phyloP scores from a whole-genome alignment of 2,329 filamentous ascomycete genomes.

The Hymenoscyphus infarciens region DNA sequence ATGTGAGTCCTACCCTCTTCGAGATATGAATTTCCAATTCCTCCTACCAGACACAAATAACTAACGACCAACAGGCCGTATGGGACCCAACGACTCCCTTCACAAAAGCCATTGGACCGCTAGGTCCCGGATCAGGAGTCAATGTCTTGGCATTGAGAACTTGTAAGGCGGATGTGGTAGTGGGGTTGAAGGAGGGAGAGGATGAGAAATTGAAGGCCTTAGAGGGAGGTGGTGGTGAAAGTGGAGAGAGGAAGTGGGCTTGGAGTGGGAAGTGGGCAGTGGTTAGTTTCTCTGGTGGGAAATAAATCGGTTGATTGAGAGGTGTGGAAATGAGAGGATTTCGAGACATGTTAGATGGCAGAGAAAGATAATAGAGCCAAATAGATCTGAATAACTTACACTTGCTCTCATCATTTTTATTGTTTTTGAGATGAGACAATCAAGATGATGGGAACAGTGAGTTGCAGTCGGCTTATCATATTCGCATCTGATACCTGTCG shows the following conservation, averaged over 20 bases:
- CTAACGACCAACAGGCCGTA: too few relatives aligned
- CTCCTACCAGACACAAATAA: too few relatives aligned
- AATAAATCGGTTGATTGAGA: conserved; percentile 35
- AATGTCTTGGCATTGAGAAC: conserved; percentile 85
- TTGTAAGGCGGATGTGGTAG: conserved; percentile 94
- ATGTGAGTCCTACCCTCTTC: too few relatives aligned
- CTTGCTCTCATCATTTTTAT: too few relatives aligned
- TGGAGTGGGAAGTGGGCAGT: conserved; percentile 97
- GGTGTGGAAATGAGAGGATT: not conserved
- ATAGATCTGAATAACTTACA: not conserved
- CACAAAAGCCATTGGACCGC: conserved; percentile 74
- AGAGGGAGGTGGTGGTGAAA: conserved; percentile 67
- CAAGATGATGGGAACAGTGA: too few relatives aligned
- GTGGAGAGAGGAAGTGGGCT: conserved; percentile 72
- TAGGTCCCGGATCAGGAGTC: conserved; percentile 77
- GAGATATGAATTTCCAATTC: too few relatives aligned
- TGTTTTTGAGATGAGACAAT: too few relatives aligned
- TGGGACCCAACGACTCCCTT: conserved; percentile 92
- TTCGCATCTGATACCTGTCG: too few relatives aligned
- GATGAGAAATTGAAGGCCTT: conserved; percentile 73
- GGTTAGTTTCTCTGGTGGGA: conserved; percentile 76
- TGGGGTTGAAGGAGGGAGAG: conserved; percentile 75
- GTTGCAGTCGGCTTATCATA: too few relatives aligned
- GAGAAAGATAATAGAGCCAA: conserved; percentile 1
- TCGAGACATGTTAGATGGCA: not conserved